Evolutionary conservation across 257 asterid species (phyloP).

Genomic region (Solanum sejunctum): DNA sequence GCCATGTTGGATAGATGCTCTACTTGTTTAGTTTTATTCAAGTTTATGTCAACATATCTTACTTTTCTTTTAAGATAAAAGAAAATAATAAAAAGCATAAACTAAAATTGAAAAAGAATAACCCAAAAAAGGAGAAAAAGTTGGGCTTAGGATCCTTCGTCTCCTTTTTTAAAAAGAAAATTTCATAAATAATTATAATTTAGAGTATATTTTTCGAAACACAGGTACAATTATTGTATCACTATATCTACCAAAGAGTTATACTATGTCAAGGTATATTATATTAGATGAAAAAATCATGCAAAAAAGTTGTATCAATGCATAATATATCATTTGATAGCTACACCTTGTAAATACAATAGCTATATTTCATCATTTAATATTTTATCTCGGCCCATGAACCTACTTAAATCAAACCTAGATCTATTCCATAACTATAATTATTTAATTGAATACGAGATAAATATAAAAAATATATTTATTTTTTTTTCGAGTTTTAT

Average conservation of each 20-base stretch:
- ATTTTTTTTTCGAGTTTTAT: too few relatives aligned
- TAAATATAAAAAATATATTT: too few relatives aligned
- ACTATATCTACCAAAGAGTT: not conserved
- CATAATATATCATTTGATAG: not conserved
- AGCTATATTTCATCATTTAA: not conserved
- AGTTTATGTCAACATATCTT: not conserved
- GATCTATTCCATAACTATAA: not conserved
- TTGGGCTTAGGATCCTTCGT: not conserved
- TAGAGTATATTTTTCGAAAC: fast-evolving
- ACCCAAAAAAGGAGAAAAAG: not conserved
- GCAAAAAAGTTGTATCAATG: too few relatives aligned
- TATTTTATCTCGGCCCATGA: not conserved
- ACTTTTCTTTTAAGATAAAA: not conserved
- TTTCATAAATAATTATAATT: not conserved
- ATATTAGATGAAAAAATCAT: too few relatives aligned
- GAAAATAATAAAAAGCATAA: not conserved
- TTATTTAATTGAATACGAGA: not conserved
- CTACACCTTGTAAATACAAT: not conserved
- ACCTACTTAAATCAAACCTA: not conserved
- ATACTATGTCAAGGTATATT: not conserved
- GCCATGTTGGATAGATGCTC: too few relatives aligned
- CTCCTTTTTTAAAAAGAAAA: too few relatives aligned
- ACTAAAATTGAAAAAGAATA: not conserved
- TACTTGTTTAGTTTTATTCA: too few relatives aligned
- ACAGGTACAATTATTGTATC: not conserved